phyloP scores from a whole-genome alignment of 495 filamentous ascomycete genomes.

The Trichocladium uniseriatum region DNA sequence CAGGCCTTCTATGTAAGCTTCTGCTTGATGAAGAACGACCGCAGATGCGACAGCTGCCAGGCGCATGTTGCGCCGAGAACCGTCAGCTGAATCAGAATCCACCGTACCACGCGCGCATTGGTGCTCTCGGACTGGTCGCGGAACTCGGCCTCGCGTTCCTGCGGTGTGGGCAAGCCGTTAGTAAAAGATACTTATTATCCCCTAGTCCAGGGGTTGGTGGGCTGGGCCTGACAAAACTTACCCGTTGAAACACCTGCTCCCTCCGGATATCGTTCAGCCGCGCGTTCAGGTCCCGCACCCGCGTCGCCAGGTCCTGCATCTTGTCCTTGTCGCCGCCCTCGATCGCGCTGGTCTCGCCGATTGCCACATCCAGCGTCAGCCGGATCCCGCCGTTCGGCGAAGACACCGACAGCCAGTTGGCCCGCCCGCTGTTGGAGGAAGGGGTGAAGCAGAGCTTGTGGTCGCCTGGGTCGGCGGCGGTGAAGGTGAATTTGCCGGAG shows the following conservation, averaged over 20 bases:
- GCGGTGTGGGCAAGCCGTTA: neutral
- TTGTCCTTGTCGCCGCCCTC: slow-evolving; percentile 91
- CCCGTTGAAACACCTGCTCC: slow-evolving; percentile 94
- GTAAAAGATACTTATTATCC: too few species aligned
- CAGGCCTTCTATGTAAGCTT: slow-evolving; percentile 63
- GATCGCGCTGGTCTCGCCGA: slow-evolving; percentile 91
- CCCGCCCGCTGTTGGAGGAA: slow-evolving; percentile 47
- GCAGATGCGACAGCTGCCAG: slow-evolving; percentile 92
- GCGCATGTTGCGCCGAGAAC: slow-evolving; percentile 88
- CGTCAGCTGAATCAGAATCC: slow-evolving; percentile 82
- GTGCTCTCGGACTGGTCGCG: slow-evolving; percentile 92
- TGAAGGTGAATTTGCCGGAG: slow-evolving; percentile 90
- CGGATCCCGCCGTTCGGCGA: slow-evolving; percentile 63
- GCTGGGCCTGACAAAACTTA: slow-evolving; percentile 37
- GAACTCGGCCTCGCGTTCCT: slow-evolving; percentile 98
- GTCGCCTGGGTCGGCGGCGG: slow-evolving; percentile 82
- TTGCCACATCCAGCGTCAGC: slow-evolving; percentile 81
- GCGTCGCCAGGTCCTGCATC: slow-evolving; percentile 80
- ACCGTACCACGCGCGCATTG: slow-evolving; percentile 86
- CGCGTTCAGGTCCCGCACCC: slow-evolving; percentile 81
- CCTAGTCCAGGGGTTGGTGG: too few species aligned
- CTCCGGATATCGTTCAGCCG: slow-evolving; percentile 80
- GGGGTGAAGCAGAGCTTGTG: slow-evolving; percentile 93
- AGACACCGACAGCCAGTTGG: slow-evolving; percentile 60
- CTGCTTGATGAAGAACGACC: slow-evolving; percentile 99